Base-by-base conservation (phyloP, 257 asterid genomes). In the Solanum bulbocastanum region DNA sequence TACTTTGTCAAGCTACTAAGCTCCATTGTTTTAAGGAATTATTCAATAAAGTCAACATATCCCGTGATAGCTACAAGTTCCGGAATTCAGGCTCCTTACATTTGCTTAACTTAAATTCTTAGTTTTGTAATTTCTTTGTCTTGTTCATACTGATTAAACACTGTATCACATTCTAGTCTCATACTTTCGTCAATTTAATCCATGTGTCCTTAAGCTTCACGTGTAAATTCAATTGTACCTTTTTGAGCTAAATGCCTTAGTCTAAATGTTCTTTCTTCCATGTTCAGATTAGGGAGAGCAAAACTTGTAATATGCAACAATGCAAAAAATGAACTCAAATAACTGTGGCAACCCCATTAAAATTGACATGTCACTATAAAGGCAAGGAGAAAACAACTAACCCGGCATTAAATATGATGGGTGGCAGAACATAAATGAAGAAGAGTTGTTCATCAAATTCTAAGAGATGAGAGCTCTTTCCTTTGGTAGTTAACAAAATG, bases 381-480 rank as follows among this genome's bases (percentile, higher is more conserved):
- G 83, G 22, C 62, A 13, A 44, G 52, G 16, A 9, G 52, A 46
- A 30, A 72, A 85, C 39, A 85, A 65, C 93, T 90, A 42, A 94
- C 98, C 98, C 99, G 8, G 96, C 98, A 91, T 95, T 95, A 72
- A 95, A 96, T 75, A 96, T 95, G 87, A 96, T 94, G 40, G 99
- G 98, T 18, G 99, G 99, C 44, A 96, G 90, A 75, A 96, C 91
- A 91, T 94, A 96, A 44, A 92, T 93, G 76, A 96, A 96, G 89
- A 96, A 95, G 73, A 96, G 92, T n/a, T 93, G 93, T 87, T 92
- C 98, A 20, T 94, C 73, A 89, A 96, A 96, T 79, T 86, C 94
- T 88, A 95, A 82, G 18, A 94, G 27, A 36, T 92, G 88, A 0
- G 99, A 96, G 88, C 93, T 92, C 85, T 75, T 91, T 78, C 97